Conservation (phyloP, 768 basidiomycete genomes). For the Trametes sanguinea region DNA sequence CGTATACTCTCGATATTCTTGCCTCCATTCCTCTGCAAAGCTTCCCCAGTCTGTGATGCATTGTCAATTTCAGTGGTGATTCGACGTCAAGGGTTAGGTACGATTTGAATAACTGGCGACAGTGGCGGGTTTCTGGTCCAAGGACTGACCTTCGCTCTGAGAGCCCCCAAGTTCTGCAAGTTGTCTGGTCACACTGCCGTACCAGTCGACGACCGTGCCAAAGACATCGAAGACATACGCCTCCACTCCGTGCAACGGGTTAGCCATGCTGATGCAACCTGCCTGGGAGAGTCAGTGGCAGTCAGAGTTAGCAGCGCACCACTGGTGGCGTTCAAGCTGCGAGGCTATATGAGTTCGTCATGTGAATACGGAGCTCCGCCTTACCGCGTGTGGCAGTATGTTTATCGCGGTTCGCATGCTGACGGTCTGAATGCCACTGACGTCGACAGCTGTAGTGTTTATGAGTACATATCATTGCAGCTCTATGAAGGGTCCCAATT, state of each 20-base stretch:
- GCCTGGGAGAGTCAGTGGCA: too few relatives aligned
- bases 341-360: too few relatives aligned
- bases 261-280: neutral
- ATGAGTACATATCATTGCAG: neutral
- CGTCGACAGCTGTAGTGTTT: too few relatives aligned
- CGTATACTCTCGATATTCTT: slow-evolving; percentile 51
- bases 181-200: slow-evolving; percentile 25
- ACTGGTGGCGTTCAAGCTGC: too few relatives aligned
- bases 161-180: slow-evolving; percentile 1
- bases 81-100: too few relatives aligned
- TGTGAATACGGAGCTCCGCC: too few relatives aligned
- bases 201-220: slow-evolving; percentile 37
- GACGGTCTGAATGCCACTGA: neutral
- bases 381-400: slow-evolving; percentile 1
- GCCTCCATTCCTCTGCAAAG: slow-evolving; percentile 61
- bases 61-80: too few relatives aligned
- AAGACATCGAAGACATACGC: slow-evolving; percentile 36
- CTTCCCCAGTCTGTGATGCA: slow-evolving; percentile 40
- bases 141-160: slow-evolving; percentile 7
- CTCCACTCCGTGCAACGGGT: slow-evolving; percentile 25
- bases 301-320: too few relatives aligned
- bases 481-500: slow-evolving; percentile 2
- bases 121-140: neutral
- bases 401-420: slow-evolving; percentile 1
- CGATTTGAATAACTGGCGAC: too few relatives aligned